A percentile compares a stretch with the other conserved stretches of the same genome.
Evolutionary conservation across 2,329 filamentous ascomycete species (phyloP).

Genomic region (Fusarium abutilonis): DNA sequence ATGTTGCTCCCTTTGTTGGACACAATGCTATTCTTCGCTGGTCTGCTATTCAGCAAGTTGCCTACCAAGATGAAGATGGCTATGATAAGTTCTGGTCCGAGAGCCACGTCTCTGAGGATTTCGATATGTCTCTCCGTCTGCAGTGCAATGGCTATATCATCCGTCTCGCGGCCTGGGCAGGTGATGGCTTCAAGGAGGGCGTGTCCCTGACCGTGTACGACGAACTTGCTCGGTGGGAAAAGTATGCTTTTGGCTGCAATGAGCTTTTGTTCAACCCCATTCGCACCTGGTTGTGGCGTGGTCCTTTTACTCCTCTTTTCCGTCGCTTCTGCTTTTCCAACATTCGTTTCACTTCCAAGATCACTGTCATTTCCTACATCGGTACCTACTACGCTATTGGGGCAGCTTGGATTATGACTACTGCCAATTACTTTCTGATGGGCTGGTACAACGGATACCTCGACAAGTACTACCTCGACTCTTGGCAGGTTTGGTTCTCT

Average conservation of each 20-base stretch:
- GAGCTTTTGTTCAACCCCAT: constrained; percentile 84
- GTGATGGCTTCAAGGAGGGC: constrained; percentile 83
- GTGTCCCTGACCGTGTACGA: constrained; percentile 87
- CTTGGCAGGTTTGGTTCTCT: constrained; percentile 82
- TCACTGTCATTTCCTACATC: constrained; percentile 80
- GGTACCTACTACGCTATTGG: constrained; percentile 84
- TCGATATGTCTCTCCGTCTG: constrained; percentile 82
- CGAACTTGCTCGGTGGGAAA: constrained; percentile 86
- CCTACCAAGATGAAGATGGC: constrained; percentile 74
- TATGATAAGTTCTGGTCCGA: constrained; percentile 87
- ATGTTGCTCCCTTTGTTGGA: constrained; percentile 82
- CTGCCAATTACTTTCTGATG: constrained; percentile 78
- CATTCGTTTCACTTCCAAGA: constrained; percentile 79
- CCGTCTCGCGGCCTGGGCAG: constrained; percentile 76
- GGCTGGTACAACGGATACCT: constrained; percentile 81
- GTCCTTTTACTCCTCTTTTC: constrained; percentile 84
- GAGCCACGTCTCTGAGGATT: constrained; percentile 81
- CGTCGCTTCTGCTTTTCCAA: constrained; percentile 75
- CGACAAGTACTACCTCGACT: constrained; percentile 83
- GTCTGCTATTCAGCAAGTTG: constrained; percentile 78
- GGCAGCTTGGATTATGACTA: constrained; percentile 77
- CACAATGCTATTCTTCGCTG: constrained; percentile 81
- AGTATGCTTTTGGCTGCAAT: constrained; percentile 86
- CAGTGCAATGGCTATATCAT: constrained; percentile 78
- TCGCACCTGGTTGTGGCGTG: constrained; percentile 74